Conservation (phyloP, 768 basidiomycete genomes). For the Auriculariales sp. region DNA sequence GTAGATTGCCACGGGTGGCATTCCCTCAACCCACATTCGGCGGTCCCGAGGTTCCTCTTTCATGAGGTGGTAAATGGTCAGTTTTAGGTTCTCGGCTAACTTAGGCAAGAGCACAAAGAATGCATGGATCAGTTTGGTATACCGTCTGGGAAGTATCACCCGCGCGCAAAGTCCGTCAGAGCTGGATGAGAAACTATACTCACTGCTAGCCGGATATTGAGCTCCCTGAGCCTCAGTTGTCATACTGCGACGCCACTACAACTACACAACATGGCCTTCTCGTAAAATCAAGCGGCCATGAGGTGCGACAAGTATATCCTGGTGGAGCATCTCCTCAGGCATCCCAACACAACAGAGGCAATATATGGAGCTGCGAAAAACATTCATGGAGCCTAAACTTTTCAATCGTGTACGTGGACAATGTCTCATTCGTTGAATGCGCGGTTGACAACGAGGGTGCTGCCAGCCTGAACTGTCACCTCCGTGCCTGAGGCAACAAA, state of each 20-base stretch:
- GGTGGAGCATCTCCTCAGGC: background rate
- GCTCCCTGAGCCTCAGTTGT: too few species aligned
- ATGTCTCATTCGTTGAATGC: constrained; percentile 30
- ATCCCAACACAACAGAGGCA: background rate
- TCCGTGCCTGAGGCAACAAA: constrained; percentile 65
- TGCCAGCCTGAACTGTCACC: constrained; percentile 30
- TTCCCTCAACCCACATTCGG: too few species aligned
- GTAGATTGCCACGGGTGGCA: too few species aligned
- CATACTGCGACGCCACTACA: too few species aligned
- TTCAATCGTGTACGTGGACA: background rate
- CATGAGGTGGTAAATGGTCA: background rate
- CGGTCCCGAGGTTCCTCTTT: background rate
- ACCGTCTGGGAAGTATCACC: too few species aligned
- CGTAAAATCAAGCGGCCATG: background rate
- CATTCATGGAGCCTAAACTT: background rate
- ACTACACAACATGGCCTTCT: background rate
- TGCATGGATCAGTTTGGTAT: too few species aligned
- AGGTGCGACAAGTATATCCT: background rate
- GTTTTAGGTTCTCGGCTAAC: too few species aligned
- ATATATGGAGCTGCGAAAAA: background rate
- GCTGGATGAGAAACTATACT: too few species aligned
- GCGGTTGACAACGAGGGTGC: constrained; percentile 40
- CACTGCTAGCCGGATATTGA: too few species aligned
- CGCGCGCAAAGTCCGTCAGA: too few species aligned
- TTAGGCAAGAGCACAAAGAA: too few species aligned